Conservation (phyloP, 2,329 filamentous ascomycete species). For the Magnaporthiopsis poae region DNA sequence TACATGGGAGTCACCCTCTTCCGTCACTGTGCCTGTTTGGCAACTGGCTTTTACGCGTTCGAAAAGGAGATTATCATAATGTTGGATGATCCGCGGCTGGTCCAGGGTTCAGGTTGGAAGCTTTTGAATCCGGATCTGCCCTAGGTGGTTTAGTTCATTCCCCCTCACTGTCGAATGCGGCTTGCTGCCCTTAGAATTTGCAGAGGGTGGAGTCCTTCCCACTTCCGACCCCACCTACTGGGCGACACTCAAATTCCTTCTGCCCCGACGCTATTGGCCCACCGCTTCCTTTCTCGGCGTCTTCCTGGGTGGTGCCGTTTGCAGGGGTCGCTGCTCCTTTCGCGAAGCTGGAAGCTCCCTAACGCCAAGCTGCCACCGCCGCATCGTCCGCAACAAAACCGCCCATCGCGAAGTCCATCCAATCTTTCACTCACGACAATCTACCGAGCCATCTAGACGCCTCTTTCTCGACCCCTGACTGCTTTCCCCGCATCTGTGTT, state of each 20-base stretch:
- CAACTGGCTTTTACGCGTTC: neutral
- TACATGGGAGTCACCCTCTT: neutral
- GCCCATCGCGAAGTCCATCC: neutral
- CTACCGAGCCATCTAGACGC: neutral
- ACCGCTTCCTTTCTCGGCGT: conserved; percentile 4
- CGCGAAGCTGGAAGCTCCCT: neutral
- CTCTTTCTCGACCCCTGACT: neutral
- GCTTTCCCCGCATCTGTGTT: conserved; percentile 1
- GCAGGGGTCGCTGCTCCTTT: neutral
- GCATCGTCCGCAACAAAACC: neutral
- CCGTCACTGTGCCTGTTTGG: neutral
- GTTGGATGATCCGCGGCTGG: too few relatives aligned
- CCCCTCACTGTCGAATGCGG: too few relatives aligned
- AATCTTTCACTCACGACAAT: neutral
- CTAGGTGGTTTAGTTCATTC: too few relatives aligned
- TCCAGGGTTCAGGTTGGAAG: too few relatives aligned
- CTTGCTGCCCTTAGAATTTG: neutral
- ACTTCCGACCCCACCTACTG: neutral
- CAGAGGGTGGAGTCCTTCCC: neutral
- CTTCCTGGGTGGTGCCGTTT: neutral
- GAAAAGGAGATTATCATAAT: too few relatives aligned
- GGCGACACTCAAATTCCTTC: neutral
- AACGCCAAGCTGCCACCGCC: neutral
- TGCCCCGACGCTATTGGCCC: neutral
- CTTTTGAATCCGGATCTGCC: too few relatives aligned